Evolutionary conservation across 306 rosid genomes (phyloP), one percentile per base, ranked within the genome.

Genomic region (Pueraria montana): DNA sequence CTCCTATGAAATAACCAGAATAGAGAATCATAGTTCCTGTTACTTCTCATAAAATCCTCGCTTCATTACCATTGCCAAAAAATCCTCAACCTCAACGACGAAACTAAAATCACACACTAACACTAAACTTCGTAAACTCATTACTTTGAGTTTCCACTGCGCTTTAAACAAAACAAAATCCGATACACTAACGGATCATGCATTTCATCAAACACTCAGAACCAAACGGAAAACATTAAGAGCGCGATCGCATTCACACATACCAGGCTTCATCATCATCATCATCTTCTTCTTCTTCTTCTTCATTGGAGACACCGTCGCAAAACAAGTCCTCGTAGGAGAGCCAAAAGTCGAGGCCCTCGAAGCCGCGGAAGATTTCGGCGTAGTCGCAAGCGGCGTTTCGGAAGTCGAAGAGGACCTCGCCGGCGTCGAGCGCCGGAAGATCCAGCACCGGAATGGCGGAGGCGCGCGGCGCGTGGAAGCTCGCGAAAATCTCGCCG

Each of bases 371-470:
- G 72, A 95, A 95, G 13, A 95, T 95, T 82, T 95, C 98, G 6
- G 84, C 6, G 79, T 95, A 95, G 87, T 95, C 93, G 66, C 91
- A 92, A 13, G 85, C 81, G 24, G 90, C 85, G 79, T 88, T 84
- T 61, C 91, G 83, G n/a, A 86, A 90, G 78, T 95, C 97, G 56
- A 88, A 92, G 78, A 88, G 82, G 8, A 86, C 91, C 75, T 92
- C 95, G 67, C 78, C 78, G 36, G 84, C 92, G 48, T 95, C 93
- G 65, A 87, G 89, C 71, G 81, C 82, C 23, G 98, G 98, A 86
- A 95, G 93, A 86, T 95, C 96, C 81, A 95, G 77, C 23, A 90
- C 92, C 79, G 98, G 98, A 80, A 95, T 95, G 83, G 97, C 90
- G 20, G 97, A 88, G 23, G 95, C 91, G 78, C 96, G 98, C 11